phyloP scores from a whole-genome alignment of 805 yeast species.

The Ogataea nonfermentans region DNA sequence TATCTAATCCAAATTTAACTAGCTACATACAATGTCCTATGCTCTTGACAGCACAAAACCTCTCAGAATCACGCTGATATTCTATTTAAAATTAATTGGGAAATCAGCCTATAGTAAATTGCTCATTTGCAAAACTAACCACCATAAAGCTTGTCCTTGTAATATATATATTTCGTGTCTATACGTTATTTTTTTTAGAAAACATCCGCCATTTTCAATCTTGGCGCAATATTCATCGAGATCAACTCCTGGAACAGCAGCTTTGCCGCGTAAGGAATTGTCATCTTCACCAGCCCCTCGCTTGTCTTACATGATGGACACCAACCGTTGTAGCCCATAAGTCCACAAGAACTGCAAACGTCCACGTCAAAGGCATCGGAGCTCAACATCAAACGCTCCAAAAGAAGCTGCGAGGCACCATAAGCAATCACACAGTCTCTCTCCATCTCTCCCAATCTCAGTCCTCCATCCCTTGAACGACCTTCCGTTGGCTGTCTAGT shows the following conservation, averaged over 20 bases:
- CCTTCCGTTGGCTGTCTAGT: conserved; percentile 99
- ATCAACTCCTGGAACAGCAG: conserved; percentile 92
- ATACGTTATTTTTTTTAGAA: conserved; percentile 39
- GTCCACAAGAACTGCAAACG: conserved; percentile 88
- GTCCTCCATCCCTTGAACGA: conserved; percentile 98
- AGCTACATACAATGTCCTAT: no score
- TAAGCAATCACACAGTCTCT: conserved; percentile 99
- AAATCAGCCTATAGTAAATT: no score
- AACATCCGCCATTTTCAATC: conserved; percentile 84
- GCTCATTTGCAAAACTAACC: no score
- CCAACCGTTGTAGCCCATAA: conserved; percentile 98
- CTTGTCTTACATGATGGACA: conserved; percentile 93
- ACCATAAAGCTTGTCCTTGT: conserved; percentile 1
- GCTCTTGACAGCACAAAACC: no score
- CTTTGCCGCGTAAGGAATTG: conserved; percentile 98
- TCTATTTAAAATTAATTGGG: no score
- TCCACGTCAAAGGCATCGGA: conserved; percentile 98
- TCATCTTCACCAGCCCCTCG: conserved; percentile 85
- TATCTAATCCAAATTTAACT: neutral
- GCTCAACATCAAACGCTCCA: conserved; percentile 93
- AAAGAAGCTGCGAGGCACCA: conserved; percentile 92
- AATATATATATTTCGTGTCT: neutral
- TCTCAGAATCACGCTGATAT: no score
- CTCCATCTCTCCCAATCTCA: conserved; percentile 98
- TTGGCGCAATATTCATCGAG: conserved; percentile 99